Evolutionary conservation across 2,329 filamentous ascomycete species (phyloP).

Genomic region (Mariannaea elegans): DNA sequence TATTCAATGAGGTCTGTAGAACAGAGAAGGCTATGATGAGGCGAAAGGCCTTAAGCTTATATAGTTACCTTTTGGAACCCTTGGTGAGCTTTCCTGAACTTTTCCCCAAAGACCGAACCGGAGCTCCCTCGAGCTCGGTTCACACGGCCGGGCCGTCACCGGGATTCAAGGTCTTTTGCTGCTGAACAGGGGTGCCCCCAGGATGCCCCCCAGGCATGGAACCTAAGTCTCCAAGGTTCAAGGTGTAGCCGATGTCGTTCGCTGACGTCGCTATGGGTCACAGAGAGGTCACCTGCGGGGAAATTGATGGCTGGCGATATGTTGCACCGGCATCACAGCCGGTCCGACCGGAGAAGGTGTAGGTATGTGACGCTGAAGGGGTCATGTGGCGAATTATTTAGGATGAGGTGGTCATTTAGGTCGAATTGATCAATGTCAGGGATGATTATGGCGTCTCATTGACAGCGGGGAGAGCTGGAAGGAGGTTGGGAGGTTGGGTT

Average conservation of each 20-base stretch:
- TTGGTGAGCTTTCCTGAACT: neutral
- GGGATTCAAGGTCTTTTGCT: constrained; percentile 5
- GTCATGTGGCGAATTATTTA: constrained; percentile 3
- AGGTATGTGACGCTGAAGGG: constrained; percentile 17
- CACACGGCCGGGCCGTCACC: constrained; percentile 17
- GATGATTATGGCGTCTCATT: neutral
- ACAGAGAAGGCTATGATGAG: neutral
- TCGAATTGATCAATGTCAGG: neutral
- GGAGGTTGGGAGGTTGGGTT: neutral
- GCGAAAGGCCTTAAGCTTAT: constrained; percentile 2
- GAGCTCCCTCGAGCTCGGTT: constrained; percentile 9
- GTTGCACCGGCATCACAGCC: constrained; percentile 16
- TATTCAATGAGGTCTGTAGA: constrained; percentile 5
- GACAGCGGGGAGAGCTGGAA: neutral
- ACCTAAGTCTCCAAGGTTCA: neutral
- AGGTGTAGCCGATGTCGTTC: constrained; percentile 7
- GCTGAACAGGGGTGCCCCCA: neutral
- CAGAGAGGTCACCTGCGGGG: constrained; percentile 19
- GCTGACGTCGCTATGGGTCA: constrained; percentile 19
- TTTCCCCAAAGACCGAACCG: constrained; percentile 6
- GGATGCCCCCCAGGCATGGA: neutral
- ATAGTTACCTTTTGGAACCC: constrained; percentile 6
- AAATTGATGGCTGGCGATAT: constrained; percentile 7
- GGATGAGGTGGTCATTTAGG: neutral
- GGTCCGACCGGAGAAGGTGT: constrained; percentile 20